These are phyloP conservation scores for Tuctoria greenei DNA, from an alignment of 176 grass and related monocot genomes.

Conservation along the genomic window DNA sequence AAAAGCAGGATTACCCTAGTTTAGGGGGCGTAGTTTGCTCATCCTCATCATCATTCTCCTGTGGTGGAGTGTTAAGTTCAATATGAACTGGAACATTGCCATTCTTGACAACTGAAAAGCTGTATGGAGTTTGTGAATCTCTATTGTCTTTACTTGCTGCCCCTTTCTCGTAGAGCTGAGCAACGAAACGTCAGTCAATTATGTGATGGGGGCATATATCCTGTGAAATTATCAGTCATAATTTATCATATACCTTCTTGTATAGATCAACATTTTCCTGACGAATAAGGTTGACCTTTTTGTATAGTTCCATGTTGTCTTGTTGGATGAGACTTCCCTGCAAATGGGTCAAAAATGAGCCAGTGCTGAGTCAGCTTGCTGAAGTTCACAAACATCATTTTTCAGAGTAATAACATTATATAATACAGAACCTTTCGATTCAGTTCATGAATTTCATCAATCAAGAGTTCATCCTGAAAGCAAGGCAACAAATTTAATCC, in stretches of 20 bases:
- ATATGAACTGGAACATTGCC: conserved; percentile 49
- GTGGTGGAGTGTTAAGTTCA: conserved; percentile 58
- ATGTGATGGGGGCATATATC: background rate
- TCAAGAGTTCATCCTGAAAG: conserved; percentile 68
- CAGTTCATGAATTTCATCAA: conserved; percentile 80
- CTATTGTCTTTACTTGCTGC: conserved; percentile 37
- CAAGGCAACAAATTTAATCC: background rate
- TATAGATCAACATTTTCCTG: conserved; percentile 71
- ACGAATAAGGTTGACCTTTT: conserved; percentile 58
- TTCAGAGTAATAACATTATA: background rate
- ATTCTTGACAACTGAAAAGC: conserved; percentile 47
- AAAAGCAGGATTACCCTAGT: conserved; percentile 61
- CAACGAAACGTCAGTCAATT: conserved; percentile 4
- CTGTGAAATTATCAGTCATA: conserved; percentile 1
- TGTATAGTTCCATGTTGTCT: conserved; percentile 72
- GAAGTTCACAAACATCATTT: background rate
- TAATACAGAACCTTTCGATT: conserved; percentile 54
- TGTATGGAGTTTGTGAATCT: conserved; percentile 54
- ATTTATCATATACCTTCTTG: conserved; percentile 59
- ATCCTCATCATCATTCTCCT: conserved; percentile 29
- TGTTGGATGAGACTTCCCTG: conserved; percentile 72
- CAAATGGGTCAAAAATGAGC: conserved; percentile 48
- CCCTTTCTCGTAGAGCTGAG: conserved; percentile 51
- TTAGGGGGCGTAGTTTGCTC: conserved; percentile 44
- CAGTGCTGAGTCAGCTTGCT: conserved; percentile 31